Conservation (phyloP, 331 rosid genomes). For the Acacia pycnantha region DNA sequence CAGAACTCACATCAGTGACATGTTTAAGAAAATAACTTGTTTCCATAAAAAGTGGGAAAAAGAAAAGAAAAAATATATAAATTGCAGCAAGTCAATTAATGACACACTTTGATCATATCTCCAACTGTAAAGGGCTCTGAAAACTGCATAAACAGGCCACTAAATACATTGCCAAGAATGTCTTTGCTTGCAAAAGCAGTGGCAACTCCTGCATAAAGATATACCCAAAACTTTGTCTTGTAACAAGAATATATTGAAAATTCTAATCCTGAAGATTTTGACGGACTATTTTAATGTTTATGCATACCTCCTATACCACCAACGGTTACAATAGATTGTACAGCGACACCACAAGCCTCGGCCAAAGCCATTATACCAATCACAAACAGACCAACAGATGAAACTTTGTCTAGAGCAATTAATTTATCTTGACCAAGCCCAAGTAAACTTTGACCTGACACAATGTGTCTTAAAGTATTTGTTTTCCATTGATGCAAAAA, state of each 20-base stretch:
- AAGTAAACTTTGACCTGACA: slow-evolving; percentile 36
- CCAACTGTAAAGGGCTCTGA: slow-evolving; percentile 89
- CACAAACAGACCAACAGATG: slow-evolving; percentile 76
- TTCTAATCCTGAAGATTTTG: neutral
- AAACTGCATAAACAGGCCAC: slow-evolving; percentile 85
- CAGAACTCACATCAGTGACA: neutral
- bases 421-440: slow-evolving; percentile 73
- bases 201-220: slow-evolving; percentile 69
- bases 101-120: slow-evolving; percentile 82
- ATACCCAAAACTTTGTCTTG: neutral
- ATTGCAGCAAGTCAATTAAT: slow-evolving; percentile 19
- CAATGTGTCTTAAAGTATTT: slow-evolving; percentile 52
- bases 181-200: slow-evolving; percentile 89
- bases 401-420: slow-evolving; percentile 72
- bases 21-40: slow-evolving; percentile 4
- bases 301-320: slow-evolving; percentile 92
- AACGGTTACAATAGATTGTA: slow-evolving; percentile 84
- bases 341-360: slow-evolving; percentile 97
- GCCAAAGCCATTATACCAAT: slow-evolving; percentile 88
- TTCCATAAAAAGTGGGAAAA: neutral
- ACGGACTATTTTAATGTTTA: slow-evolving; percentile 1
- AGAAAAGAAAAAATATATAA: neutral
- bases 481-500: slow-evolving; percentile 89
- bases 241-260: neutral
- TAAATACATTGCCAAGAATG: slow-evolving; percentile 82